These are phyloP conservation scores for Oryza glaberrima DNA, from an alignment of 176 grass and related monocot species.

Conservation along the genomic window DNA sequence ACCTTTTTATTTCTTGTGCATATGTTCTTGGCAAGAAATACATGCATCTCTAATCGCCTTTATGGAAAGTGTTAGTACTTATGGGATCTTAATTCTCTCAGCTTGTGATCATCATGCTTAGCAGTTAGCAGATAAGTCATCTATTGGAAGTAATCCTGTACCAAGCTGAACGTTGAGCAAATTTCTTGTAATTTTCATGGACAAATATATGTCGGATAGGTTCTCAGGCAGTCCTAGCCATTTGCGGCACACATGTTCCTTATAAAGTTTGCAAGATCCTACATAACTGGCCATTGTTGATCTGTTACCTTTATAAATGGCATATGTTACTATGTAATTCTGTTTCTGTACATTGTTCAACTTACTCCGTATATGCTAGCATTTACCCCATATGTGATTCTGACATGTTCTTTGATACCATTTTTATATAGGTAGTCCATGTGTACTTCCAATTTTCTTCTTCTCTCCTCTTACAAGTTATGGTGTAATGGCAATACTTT, in stretches of 20 bases:
- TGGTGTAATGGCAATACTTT: conserved; percentile 92
- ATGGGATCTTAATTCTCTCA: conserved; percentile 6
- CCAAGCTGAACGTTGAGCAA: background rate
- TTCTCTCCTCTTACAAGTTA: conserved; percentile 84
- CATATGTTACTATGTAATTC: background rate
- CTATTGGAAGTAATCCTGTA: background rate
- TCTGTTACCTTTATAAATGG: background rate
- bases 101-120: conserved; percentile 5
- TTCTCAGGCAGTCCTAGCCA: background rate
- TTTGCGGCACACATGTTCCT: background rate
- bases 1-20: conserved; percentile 9
- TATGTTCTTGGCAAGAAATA: conserved; percentile 24
- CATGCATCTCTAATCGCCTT: conserved; percentile 1
- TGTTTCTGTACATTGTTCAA: conserved; percentile 26
- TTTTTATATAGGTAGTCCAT: conserved; percentile 70
- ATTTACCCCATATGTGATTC: conserved; percentile 16
- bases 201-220: background rate
- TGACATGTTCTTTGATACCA: conserved; percentile 29
- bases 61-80: background rate
- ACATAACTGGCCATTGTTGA: background rate
- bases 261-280: conserved; percentile 14
- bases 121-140: background rate
- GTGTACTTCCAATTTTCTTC: conserved; percentile 87
- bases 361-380: background rate
- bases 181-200: conserved; percentile 12